These are phyloP conservation scores for Aegilops bicornis DNA, from an alignment of 176 grass and related monocot species.

Conservation along the genomic window DNA sequence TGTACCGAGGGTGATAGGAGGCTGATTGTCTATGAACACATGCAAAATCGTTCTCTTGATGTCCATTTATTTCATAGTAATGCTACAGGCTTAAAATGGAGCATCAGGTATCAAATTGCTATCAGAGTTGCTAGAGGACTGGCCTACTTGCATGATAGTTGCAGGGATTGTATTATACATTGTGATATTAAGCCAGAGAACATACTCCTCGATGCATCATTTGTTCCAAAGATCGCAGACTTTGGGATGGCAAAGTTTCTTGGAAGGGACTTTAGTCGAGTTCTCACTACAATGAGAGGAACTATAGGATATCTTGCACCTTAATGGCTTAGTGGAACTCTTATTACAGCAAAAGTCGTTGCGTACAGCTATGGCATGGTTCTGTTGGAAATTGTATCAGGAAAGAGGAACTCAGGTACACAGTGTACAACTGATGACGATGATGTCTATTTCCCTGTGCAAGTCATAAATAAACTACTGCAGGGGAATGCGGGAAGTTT, in stretches of 20 bases:
- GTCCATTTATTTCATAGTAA: slow-evolving; percentile 18
- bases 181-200: slow-evolving; percentile 25
- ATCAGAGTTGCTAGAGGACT: neutral
- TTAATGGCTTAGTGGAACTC: neutral
- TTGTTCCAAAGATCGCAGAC: neutral
- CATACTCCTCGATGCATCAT: slow-evolving; percentile 9
- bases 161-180: neutral
- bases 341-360: slow-evolving; percentile 8
- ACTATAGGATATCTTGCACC: slow-evolving; percentile 3
- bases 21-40: slow-evolving; percentile 11
- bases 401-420: neutral
- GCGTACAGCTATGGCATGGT: slow-evolving; percentile 19
- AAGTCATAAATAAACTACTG: neutral
- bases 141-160: neutral
- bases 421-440: neutral
- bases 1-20: neutral
- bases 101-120: slow-evolving; percentile 4
- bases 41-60: slow-evolving; percentile 22
- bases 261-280: slow-evolving; percentile 2
- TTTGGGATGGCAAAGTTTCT: slow-evolving; percentile 12
- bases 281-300: neutral
- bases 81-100: neutral
- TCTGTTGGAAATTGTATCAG: neutral
- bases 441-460: neutral
- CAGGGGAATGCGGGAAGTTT: neutral